Base-by-base conservation (phyloP, 2,329 filamentous ascomycete genomes). In the Neurospora sp. region DNA sequence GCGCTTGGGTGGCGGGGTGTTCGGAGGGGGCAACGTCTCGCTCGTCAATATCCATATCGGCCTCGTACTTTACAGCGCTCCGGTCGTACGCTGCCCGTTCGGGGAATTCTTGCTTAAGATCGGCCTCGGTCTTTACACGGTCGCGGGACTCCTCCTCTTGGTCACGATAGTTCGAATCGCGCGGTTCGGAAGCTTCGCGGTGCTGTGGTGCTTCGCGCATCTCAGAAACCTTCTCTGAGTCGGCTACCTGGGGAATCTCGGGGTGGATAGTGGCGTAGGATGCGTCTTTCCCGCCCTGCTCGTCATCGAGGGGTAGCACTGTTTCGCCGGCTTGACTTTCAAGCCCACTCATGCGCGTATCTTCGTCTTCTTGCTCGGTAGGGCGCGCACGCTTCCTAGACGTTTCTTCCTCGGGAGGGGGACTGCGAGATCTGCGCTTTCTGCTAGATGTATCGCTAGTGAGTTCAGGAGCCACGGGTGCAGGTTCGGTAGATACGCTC, bases 1-100 rank as follows among this genome's bases (percentile, higher is more conserved):
- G 83, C 17, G 92, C 90, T 39, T 88, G 81, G 3, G 93, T 95
- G 5, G 91, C 89, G 28, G 88, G 86, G 78, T 96, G 92, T 42
- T 90, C 80, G 0, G 92, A 85, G 7, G 90, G 89, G 33, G 80
- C 79, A 38, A 84, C 79, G 46, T 80, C 78, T 23, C 40, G 67
- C n/a, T 73, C 76, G 69, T 80, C 78, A 23, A 75, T 70, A 46
- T 77, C 73, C 46, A 73, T 69, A 67, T 68, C 19, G 38, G 66
- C 70, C 70, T 70, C 62, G 68, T 69, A 28, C 52, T 62, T 62
- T 8, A 17, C 52, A 36, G 23, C 15, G 52, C 52, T 62, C 23
- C 52, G 52, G 13, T 62, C 52, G 15, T 62, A 33, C 52, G 52
- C 52, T 36, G 52, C 23, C 23, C 52, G 52, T 15, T 62, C 28